Conservation (phyloP, 2,329 filamentous ascomycete species). For the Neofusicoccum parvum region DNA sequence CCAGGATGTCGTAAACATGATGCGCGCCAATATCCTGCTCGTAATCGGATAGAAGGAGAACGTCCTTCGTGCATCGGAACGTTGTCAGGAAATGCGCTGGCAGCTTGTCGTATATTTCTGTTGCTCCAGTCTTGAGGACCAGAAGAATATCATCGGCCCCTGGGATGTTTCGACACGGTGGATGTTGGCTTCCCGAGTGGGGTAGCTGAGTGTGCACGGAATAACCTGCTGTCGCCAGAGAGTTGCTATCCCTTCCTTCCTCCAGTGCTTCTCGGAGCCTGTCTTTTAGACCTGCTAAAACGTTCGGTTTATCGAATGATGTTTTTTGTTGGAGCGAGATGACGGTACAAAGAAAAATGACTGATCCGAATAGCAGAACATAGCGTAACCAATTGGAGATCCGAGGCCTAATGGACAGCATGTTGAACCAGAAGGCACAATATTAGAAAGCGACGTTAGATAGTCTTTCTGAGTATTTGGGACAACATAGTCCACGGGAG, state of each 20-base stretch:
- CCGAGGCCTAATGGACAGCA: background rate
- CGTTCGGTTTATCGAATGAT: background rate
- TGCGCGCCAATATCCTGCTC: slow-evolving; percentile 56
- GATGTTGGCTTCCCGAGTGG: no score
- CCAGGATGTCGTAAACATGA: slow-evolving; percentile 53
- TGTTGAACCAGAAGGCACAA: background rate
- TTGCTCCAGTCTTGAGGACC: slow-evolving; percentile 63
- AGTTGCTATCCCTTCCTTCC: slow-evolving; percentile 36
- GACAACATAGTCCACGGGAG: no score
- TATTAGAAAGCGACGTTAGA: no score
- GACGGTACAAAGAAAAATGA: background rate
- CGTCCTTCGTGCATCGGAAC: slow-evolving; percentile 58
- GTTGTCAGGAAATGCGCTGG: slow-evolving; percentile 61
- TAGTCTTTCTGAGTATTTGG: no score
- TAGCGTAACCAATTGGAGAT: background rate
- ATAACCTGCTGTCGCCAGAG: no score
- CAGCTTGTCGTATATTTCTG: slow-evolving; percentile 59
- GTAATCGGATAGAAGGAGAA: slow-evolving; percentile 61
- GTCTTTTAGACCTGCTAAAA: background rate
- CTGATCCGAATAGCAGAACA: background rate
- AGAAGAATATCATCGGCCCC: slow-evolving; percentile 56
- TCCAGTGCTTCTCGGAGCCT: background rate
- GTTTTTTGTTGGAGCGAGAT: background rate
- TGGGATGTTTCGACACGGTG: slow-evolving; percentile 32
- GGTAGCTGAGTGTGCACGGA: no score